Percentiles rank a stretch among this genome's conserved stretches.
Conservation (phyloP, 1,139 yeast species). For the Blastobotrys capitulatus region DNA sequence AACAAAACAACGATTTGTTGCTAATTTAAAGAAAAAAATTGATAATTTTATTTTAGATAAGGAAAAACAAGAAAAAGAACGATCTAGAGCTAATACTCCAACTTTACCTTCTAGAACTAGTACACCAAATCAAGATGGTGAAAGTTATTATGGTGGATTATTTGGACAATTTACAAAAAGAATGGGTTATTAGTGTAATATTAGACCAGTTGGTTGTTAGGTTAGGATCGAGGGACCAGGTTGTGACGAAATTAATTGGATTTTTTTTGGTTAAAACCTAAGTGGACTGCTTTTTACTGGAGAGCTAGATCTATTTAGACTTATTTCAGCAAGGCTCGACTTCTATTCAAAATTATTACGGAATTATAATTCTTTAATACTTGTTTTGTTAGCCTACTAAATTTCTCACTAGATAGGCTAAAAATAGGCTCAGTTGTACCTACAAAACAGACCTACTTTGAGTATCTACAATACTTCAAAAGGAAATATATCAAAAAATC, state of each 20-base stretch:
- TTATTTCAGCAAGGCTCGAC: too few relatives aligned
- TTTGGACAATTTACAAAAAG: conserved; percentile 21
- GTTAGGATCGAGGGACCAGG: not conserved
- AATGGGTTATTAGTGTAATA: conserved; percentile 18
- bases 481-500: too few relatives aligned
- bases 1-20: conserved; percentile 21
- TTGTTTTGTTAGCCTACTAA: too few relatives aligned
- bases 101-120: conserved; percentile 9
- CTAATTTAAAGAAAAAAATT: conserved; percentile 23
- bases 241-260: not conserved
- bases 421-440: too few relatives aligned
- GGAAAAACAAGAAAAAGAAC: conserved; percentile 1
- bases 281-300: too few relatives aligned
- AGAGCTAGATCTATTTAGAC: too few relatives aligned
- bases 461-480: too few relatives aligned
- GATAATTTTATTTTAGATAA: conserved; percentile 17
- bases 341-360: too few relatives aligned
- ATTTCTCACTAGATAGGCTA: too few relatives aligned
- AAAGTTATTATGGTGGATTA: conserved; percentile 18
- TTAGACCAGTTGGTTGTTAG: not conserved
- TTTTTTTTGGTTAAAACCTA: not conserved
- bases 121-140: conserved; percentile 1
- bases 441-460: too few relatives aligned
- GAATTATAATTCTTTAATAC: too few relatives aligned
- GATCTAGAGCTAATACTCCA: conserved; percentile 3